phyloP scores from a whole-genome alignment of 208 protist species.

The Blechomonas ayalai region DNA sequence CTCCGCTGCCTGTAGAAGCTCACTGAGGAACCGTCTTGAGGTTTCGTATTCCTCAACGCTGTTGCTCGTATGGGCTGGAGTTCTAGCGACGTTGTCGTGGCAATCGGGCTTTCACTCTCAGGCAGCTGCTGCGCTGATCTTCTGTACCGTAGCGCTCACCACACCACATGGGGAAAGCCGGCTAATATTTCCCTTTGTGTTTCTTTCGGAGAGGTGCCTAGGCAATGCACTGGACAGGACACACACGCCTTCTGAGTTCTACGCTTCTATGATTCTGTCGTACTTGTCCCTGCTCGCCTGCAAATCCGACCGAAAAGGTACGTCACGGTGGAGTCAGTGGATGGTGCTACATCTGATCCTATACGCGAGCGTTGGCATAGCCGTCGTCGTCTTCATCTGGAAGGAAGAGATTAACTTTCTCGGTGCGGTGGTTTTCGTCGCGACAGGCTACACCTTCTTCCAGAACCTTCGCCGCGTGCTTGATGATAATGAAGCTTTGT shows the following conservation, averaged over 20 bases:
- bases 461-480: constrained; percentile 35
- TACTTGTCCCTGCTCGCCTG: constrained; percentile 56
- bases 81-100: constrained; percentile 51
- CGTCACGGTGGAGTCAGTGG: constrained; percentile 21
- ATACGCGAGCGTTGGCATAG: constrained; percentile 33
- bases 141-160: constrained; percentile 44
- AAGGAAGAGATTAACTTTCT: constrained; percentile 58
- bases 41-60: constrained; percentile 82
- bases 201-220: constrained; percentile 63
- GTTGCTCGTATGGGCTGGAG: constrained; percentile 50
- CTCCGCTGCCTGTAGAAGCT: too few species aligned
- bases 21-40: too few species aligned
- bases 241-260: constrained; percentile 63
- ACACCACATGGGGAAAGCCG: constrained; percentile 69
- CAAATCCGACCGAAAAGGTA: constrained; percentile 19
- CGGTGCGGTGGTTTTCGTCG: constrained; percentile 54
- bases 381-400: constrained; percentile 45
- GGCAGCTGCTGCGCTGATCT: constrained; percentile 34
- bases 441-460: constrained; percentile 57
- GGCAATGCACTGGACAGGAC: constrained; percentile 32
- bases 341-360: constrained; percentile 27
- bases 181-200: constrained; percentile 70
- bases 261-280: constrained; percentile 72
- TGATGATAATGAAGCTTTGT: constrained; percentile 72
- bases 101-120: constrained; percentile 24